Conservation (phyloP, 306 rosid genomes). For the Pueraria montana region DNA sequence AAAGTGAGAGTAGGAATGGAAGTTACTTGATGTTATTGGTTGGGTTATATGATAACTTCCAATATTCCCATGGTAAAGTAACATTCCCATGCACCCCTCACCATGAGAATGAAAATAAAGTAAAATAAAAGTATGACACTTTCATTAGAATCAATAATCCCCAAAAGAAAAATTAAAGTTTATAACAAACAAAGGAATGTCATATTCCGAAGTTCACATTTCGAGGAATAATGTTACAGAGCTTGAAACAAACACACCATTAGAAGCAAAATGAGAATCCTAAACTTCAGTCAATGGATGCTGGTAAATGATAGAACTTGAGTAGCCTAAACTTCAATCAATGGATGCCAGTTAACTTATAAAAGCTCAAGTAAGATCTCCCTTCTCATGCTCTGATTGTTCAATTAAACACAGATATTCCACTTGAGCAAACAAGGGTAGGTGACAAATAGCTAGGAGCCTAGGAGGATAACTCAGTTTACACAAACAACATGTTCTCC, state of each 20-base stretch:
- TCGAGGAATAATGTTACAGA: background rate
- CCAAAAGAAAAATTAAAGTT: background rate
- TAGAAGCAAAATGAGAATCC: background rate
- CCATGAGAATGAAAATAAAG: background rate
- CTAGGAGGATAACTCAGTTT: constrained; percentile 15
- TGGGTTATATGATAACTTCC: background rate
- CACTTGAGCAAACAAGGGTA: constrained; percentile 24
- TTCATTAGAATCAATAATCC: background rate
- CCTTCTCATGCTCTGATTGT: background rate
- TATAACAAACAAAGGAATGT: background rate
- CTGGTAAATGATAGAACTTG: background rate
- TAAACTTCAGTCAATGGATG: background rate
- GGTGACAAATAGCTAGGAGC: constrained; percentile 11
- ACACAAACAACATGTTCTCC: constrained; percentile 27
- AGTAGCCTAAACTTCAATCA: background rate
- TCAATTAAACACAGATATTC: background rate
- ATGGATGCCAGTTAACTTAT: background rate
- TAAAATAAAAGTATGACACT: background rate
- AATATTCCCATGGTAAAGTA: background rate
- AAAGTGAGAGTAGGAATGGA: background rate
- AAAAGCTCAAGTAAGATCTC: background rate
- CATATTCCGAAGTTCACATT: background rate
- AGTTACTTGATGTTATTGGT: background rate
- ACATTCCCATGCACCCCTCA: background rate
- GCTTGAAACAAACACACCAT: background rate